These are phyloP conservation scores for Rhazya stricta DNA, from an alignment of 257 asterid species.

Conservation along the genomic window DNA sequence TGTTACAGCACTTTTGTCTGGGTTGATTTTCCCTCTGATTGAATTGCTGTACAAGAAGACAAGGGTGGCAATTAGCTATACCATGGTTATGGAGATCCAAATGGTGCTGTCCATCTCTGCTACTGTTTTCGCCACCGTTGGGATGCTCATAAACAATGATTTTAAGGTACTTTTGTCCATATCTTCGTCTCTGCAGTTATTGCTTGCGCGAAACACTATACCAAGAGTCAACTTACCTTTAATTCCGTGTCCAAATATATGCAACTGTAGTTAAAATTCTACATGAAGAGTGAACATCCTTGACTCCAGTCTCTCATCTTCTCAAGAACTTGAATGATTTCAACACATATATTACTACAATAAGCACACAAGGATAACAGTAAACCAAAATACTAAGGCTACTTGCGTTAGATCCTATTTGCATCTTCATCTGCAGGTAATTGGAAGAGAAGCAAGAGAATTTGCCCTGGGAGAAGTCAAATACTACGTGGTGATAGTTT, in stretches of 20 bases:
- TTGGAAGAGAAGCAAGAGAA: conserved; percentile 22
- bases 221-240: too few relatives aligned
- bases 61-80: conserved; percentile 15
- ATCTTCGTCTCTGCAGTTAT: neutral
- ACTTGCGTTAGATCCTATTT: neutral
- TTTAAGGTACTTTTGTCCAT: conserved; percentile 1
- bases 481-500: conserved; percentile 17
- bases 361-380: too few relatives aligned
- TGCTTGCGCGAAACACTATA: too few relatives aligned
- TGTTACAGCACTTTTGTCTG: conserved; percentile 17
- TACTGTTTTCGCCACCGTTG: conserved; percentile 17
- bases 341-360: too few relatives aligned
- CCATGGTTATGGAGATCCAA: conserved; percentile 22
- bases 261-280: too few relatives aligned
- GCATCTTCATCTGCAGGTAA: conserved; percentile 5
- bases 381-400: too few relatives aligned
- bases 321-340: too few relatives aligned
- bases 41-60: conserved; percentile 24
- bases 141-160: conserved; percentile 24
- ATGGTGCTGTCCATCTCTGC: conserved; percentile 12
- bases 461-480: conserved; percentile 22
- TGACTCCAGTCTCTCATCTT: too few relatives aligned
- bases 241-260: too few relatives aligned
- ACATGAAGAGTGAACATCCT: too few relatives aligned
- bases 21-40: conserved; percentile 23